A percentile compares a stretch with the other conserved stretches of the same genome.
Evolutionary conservation across 2,329 filamentous ascomycete species (phyloP).

Genomic region (Coleophoma crateriformis): DNA sequence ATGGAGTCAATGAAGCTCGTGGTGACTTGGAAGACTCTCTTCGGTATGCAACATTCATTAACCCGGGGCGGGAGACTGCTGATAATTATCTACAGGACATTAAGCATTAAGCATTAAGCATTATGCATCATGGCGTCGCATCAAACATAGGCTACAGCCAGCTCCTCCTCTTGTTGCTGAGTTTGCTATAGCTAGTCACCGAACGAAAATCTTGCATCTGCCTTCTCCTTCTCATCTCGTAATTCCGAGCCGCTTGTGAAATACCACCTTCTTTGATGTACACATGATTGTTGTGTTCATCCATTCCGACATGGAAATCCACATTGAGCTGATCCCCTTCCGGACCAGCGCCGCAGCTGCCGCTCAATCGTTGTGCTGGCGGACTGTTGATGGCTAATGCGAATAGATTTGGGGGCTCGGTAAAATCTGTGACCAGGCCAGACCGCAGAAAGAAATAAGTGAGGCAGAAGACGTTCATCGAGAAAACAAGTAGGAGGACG

Average conservation of each 20-base stretch:
- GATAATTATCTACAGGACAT: too few species aligned
- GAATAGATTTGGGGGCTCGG: constrained; percentile 72
- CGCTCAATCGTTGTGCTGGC: constrained; percentile 42
- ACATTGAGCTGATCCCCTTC: constrained; percentile 24
- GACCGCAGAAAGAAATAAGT: constrained; percentile 49
- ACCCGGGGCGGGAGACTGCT: too few species aligned
- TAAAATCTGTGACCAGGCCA: constrained; percentile 71
- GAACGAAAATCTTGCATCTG: background rate
- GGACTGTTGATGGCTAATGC: constrained; percentile 63
- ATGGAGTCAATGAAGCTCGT: too few species aligned
- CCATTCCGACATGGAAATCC: constrained; percentile 36
- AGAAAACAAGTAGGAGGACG: constrained; percentile 59
- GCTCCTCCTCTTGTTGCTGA: background rate
- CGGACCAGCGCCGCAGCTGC: constrained; percentile 51
- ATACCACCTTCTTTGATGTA: constrained; percentile 39
- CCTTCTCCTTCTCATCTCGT: constrained; percentile 4
- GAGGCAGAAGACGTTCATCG: constrained; percentile 61
- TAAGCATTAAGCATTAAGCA: background rate
- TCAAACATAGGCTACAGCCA: background rate
- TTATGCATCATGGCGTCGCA: background rate
- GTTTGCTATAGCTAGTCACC: background rate
- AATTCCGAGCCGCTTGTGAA: background rate
- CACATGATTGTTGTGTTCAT: constrained; percentile 44
- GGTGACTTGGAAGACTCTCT: too few species aligned
- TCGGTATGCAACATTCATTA: too few species aligned